Percentiles rank a stretch among this genome's conserved stretches.
Evolutionary conservation across 2,329 filamentous ascomycete genomes (phyloP).

Genomic region (Ceratocystis harringtonii): DNA sequence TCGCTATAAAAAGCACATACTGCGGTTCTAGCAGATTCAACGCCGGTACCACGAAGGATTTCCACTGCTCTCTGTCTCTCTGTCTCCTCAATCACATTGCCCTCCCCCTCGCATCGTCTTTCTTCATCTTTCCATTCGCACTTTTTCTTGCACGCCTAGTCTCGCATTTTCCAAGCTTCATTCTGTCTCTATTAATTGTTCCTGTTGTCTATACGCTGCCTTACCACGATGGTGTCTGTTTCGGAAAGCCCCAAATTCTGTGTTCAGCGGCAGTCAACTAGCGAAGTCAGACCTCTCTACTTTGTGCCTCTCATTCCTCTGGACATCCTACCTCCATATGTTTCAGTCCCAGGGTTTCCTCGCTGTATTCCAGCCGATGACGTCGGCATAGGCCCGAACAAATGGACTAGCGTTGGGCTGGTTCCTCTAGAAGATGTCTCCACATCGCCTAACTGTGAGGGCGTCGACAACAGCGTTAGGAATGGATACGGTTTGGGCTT

Average conservation of each 20-base stretch:
- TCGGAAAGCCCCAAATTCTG: conserved; percentile 24
- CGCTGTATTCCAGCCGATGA: conserved; percentile 28
- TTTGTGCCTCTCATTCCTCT: conserved; percentile 40
- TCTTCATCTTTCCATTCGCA: neutral
- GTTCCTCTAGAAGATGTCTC: neutral
- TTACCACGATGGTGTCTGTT: neutral
- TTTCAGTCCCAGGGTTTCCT: conserved; percentile 31
- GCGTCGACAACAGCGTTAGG: neutral
- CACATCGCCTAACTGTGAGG: too few relatives aligned
- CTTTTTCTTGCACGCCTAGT: neutral
- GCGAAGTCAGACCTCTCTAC: conserved; percentile 19
- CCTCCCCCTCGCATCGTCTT: neutral
- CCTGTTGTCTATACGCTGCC: neutral
- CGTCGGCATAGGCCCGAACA: conserved; percentile 18
- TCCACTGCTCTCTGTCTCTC: neutral
- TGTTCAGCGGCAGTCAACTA: conserved; percentile 29
- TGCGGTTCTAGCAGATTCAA: neutral
- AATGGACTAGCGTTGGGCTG: neutral
- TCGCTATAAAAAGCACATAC: neutral
- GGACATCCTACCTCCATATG: conserved; percentile 35
- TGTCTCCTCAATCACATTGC: neutral
- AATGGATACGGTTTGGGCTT: neutral
- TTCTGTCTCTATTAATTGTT: neutral
- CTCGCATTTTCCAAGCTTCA: neutral
- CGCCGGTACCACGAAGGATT: neutral